Evolutionary conservation across 352 stramenopile genomes (phyloP).

Genomic region (Phytophthora pisi): DNA sequence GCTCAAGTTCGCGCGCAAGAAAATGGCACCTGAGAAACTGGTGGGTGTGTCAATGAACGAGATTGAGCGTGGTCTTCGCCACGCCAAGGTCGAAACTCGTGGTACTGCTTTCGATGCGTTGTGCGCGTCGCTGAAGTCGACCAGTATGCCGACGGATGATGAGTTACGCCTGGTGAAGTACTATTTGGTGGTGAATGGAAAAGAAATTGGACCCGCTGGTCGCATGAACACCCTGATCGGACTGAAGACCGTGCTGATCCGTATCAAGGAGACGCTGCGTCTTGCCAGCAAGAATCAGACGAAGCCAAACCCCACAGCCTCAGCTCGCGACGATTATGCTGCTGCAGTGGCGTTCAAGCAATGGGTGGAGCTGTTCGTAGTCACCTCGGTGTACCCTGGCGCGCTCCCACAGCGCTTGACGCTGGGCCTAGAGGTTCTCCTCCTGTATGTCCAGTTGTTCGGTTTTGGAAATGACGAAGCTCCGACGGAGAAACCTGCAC

Average conservation of each 20-base stretch:
- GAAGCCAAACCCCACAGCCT: conserved; percentile 9
- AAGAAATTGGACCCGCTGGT: conserved; percentile 68
- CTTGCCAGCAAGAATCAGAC: conserved; percentile 48
- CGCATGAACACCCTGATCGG: conserved; percentile 80
- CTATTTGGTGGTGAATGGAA: conserved; percentile 73
- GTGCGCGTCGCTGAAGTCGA: conserved; percentile 81
- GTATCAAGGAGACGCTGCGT: conserved; percentile 71
- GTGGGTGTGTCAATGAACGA: conserved; percentile 52
- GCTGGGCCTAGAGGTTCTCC: conserved; percentile 71
- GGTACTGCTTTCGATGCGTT: conserved; percentile 80
- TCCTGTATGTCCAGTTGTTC: conserved; percentile 79
- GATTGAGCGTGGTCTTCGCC: conserved; percentile 64
- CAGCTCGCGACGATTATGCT: conserved; percentile 29
- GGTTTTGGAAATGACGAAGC: conserved; percentile 34
- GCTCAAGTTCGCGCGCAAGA: conserved; percentile 81
- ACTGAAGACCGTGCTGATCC: conserved; percentile 78
- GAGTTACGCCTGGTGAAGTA: conserved; percentile 68
- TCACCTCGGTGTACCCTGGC: conserved; percentile 67
- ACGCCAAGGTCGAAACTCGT: conserved; percentile 61
- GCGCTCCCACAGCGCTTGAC: conserved; percentile 74
- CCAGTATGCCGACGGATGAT: conserved; percentile 59
- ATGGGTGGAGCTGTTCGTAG: conserved; percentile 74
- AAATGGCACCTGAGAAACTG: conserved; percentile 64
- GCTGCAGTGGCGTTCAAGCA: conserved; percentile 56
- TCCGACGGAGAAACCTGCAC: conserved; percentile 8